Evolutionary conservation across 2,329 filamentous ascomycete species (phyloP).

Genomic region (Fusarium abutilonis): DNA sequence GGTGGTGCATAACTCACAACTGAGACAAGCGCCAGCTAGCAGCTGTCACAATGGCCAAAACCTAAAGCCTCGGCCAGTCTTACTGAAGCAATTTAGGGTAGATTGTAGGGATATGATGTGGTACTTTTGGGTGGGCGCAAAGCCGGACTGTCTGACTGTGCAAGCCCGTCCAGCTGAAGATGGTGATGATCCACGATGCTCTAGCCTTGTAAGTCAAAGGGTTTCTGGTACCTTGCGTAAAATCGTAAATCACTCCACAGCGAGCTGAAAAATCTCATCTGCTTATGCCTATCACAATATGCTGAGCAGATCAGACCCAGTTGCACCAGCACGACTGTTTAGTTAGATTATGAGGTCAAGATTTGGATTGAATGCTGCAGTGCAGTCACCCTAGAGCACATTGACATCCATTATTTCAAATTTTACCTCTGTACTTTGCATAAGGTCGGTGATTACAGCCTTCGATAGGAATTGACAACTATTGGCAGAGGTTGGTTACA

Average conservation of each 20-base stretch:
- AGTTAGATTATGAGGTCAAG: no score
- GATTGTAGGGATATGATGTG: not conserved
- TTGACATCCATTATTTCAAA: not conserved
- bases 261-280: not conserved
- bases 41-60: not conserved
- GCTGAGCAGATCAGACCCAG: not conserved
- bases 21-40: not conserved
- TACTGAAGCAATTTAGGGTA: slow-evolving; percentile 5
- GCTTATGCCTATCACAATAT: not conserved
- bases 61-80: slow-evolving; percentile 16
- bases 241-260: slow-evolving; percentile 11
- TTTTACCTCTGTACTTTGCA: not conserved
- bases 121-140: slow-evolving; percentile 15
- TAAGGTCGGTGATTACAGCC: not conserved
- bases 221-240: slow-evolving; percentile 12
- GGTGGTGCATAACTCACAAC: no score
- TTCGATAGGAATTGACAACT: not conserved
- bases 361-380: not conserved
- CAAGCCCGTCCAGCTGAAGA: slow-evolving; percentile 25
- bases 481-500: slow-evolving; percentile 7
- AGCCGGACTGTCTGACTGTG: slow-evolving; percentile 6
- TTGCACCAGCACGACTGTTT: no score
- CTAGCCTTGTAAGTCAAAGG: slow-evolving; percentile 8
- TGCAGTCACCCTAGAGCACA: slow-evolving; percentile 1
- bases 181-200: slow-evolving; percentile 11